Evolutionary conservation across 169 alveolate genomes (phyloP), one percentile per base, ranked within the genome.

Genomic region (Neospora caninum): DNA sequence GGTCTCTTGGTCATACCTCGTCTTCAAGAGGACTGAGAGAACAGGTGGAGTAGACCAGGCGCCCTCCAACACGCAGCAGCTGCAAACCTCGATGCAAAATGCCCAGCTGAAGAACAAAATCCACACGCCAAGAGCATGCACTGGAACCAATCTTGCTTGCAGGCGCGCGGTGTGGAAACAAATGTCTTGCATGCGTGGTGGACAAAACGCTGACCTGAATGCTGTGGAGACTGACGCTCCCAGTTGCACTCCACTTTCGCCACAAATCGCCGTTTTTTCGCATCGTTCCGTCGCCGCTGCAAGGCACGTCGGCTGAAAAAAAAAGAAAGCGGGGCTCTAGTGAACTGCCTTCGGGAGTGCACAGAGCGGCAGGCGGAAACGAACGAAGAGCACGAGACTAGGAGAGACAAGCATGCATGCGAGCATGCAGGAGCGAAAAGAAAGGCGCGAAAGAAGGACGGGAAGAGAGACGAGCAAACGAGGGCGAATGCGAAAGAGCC

Each of bases 201-300:
- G 58, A 49, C 22, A 49, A 13, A 13, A 78, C 29, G 6, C 89
- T 82, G 38, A 93, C 95, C 93, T 93, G 95, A 88, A 87, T 73
- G 39, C 93, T 73, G 84, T 93, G 95, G 88, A 93, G 80, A 42
- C 93, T 78, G 49, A 86, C 91, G 69, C 93, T 88, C 6, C 93
- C 95, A 53, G 84, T 89, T 54, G 91, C 49, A 20, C 73, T 93
- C 95, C 93, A 93, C 88, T 91, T 94, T 67, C 96, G 83, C 98
- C 99, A 98, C 42, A 98, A 96, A 87, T 95, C 94, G 45, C 99
- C 98, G 69, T 97, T 96, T 95, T 99, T 99, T 93, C 99, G 96
- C 91, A 98, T 95, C 25, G 99, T 99, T 13, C 99, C 99, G 94
- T 99, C 99, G 34, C 99, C 99, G 70, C 99, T 96, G 93, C 99